Evolutionary conservation across 2,329 filamentous ascomycete species (phyloP).

Genomic region (Ciborinia camelliae): DNA sequence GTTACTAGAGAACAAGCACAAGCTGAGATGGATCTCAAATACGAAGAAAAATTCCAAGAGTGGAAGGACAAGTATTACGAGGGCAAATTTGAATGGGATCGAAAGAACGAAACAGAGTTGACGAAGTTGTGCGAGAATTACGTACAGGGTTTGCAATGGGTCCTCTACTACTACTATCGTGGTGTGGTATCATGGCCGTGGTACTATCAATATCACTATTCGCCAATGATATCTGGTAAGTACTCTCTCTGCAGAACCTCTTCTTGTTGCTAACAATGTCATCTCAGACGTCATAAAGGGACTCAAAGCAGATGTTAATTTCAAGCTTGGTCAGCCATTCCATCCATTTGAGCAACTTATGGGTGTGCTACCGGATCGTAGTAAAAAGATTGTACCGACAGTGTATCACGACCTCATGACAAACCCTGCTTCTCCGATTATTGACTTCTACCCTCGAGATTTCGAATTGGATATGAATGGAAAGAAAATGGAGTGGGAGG

Average conservation of each 20-base stretch:
- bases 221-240: constrained; percentile 86
- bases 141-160: constrained; percentile 96
- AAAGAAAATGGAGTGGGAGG: constrained; percentile 99
- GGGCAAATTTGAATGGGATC: constrained; percentile 85
- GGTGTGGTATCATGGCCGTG: constrained; percentile 98
- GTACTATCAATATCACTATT: constrained; percentile 97
- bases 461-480: constrained; percentile 99
- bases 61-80: constrained; percentile 97
- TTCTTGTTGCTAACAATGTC: constrained; percentile 18
- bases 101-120: constrained; percentile 77
- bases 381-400: constrained; percentile 88
- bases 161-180: constrained; percentile 95
- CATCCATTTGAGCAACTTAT: constrained; percentile 94
- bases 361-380: constrained; percentile 95
- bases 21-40: constrained; percentile 74
- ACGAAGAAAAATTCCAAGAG: constrained; percentile 81
- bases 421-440: constrained; percentile 81
- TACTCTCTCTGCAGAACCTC: constrained; percentile 25
- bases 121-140: constrained; percentile 89
- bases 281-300: constrained; percentile 82
- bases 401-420: constrained; percentile 94
- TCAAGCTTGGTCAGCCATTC: constrained; percentile 93
- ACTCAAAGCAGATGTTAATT: constrained; percentile 81
- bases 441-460: constrained; percentile 96
- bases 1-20: constrained; percentile 75